Base-by-base conservation (phyloP, 2,329 filamentous ascomycete genomes). In the Stachybotrys elegans region DNA sequence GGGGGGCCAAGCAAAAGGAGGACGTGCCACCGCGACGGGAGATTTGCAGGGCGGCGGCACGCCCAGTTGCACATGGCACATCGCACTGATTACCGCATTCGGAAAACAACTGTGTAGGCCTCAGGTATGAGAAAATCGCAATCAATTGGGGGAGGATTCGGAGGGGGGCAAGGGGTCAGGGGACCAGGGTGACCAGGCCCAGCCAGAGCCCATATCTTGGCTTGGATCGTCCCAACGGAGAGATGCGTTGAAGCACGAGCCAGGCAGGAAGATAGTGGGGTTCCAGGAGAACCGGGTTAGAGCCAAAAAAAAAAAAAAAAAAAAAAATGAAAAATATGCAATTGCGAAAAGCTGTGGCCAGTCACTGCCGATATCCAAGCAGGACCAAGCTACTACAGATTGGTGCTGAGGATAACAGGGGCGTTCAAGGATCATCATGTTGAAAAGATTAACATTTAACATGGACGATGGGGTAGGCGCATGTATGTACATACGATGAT, bases 61-160 rank as follows among this genome's bases (percentile, higher is more conserved):
- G 29, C 19, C 22, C 37, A 27, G 37, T 22, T 14, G 22, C 37
- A 40, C 37, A 40, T 40, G 46, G 41, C 45, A 44, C 49, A 49
- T 51, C 55, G 55, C 55, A 54, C 49, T 53, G 53, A 56, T 57
- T 56, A 48, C 55, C 55, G 37, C 47, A 51, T 51, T 48, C 42
- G 55, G 53, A 40, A 42, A 34, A 27, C 25, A 27, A 27, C 17
- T 20, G 37, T 6, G 17, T 23, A 22, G 37, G n/a, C 16, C 21
- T 22, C 27, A 13, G 20, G 14, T 16, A 38, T 20, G n/a, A 14
- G 37, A 22, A 7, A 17, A 17, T 17, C 14, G 14, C 31, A 17
- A 16, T 7, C 8, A 35, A 35, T 7, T 17, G 19, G 31, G 31
- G 31, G 8, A 9, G 8, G 25, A 9, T n/a, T 29, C 31, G 7